phyloP scores from a whole-genome alignment of 495 filamentous ascomycete genomes.

The Niebla homalea region DNA sequence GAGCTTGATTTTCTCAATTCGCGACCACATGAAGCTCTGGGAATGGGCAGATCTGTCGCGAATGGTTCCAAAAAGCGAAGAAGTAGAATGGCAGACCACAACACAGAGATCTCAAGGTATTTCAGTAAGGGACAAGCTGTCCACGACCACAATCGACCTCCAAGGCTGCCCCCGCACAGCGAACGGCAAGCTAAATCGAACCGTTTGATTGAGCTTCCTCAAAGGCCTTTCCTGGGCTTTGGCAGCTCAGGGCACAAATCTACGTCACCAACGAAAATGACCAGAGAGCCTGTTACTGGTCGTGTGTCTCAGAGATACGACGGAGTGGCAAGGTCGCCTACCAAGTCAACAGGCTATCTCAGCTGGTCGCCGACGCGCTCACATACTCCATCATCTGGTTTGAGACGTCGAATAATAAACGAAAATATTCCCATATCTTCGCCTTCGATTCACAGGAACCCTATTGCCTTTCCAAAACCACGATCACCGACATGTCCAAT shows the following conservation, averaged over 20 bases:
- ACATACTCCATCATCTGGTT: background rate
- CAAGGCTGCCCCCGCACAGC: background rate
- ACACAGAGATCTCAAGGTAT: constrained; percentile 16
- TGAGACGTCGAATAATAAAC: too few species aligned
- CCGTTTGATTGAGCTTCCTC: constrained; percentile 8
- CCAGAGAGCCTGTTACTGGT: background rate
- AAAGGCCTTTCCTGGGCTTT: constrained; percentile 16
- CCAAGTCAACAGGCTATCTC: constrained; percentile 10
- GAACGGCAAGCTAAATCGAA: background rate
- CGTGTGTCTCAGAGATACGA: background rate
- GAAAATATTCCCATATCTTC: too few species aligned
- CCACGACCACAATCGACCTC: background rate
- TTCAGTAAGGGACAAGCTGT: constrained; percentile 5
- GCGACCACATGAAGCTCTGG: constrained; percentile 14
- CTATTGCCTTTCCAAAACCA: too few species aligned
- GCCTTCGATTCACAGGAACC: too few species aligned
- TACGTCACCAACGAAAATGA: constrained; percentile 3
- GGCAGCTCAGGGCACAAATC: constrained; percentile 14
- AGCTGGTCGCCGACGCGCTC: constrained; percentile 13
- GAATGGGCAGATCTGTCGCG: background rate
- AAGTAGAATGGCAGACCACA: constrained; percentile 9
- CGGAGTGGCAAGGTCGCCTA: constrained; percentile 1
- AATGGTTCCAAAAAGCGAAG: background rate
- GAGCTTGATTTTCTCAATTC: constrained; percentile 50
- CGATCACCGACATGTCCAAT: too few species aligned